Percentiles rank a stretch among this genome's conserved stretches.
phyloP scores from a whole-genome alignment of 441 rosid genomes.

The Adansonia gregorii region DNA sequence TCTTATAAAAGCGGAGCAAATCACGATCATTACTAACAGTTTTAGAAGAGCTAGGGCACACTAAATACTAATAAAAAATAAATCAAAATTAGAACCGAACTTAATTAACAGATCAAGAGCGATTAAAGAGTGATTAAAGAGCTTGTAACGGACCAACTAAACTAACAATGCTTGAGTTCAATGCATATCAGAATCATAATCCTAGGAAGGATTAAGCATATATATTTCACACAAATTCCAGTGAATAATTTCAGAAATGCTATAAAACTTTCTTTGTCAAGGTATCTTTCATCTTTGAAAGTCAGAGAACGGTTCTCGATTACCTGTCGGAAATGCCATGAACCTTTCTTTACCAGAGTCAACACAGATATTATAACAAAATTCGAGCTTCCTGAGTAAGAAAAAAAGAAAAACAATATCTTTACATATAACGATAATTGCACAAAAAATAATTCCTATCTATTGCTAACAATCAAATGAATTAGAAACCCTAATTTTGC shows the following conservation, averaged over 20 bases:
- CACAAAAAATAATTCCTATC: background rate
- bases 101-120: background rate
- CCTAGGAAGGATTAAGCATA: background rate
- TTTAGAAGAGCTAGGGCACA: background rate
- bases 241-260: background rate
- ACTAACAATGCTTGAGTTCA: background rate
- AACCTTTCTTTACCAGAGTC: conserved; percentile 68
- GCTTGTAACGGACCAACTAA: background rate
- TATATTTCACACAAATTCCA: background rate
- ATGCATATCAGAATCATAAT: conserved; percentile 11
- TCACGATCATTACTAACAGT: background rate
- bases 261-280: background rate
- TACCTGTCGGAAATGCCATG: conserved; percentile 93
- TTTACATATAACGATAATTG: background rate
- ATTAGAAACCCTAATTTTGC: background rate
- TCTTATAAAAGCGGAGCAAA: background rate
- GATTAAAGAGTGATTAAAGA: background rate
- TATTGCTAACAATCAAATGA: conserved; percentile 4
- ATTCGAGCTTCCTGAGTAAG: conserved; percentile 76
- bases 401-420: background rate
- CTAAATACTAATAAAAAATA: too few species aligned
- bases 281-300: background rate
- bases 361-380: conserved; percentile 75
- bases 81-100: background rate
- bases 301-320: background rate